A percentile compares a stretch with the other conserved stretches of the same genome.
Evolutionary conservation across 106 monocot species (phyloP).

Genomic region (Dendrobium huoshanense): DNA sequence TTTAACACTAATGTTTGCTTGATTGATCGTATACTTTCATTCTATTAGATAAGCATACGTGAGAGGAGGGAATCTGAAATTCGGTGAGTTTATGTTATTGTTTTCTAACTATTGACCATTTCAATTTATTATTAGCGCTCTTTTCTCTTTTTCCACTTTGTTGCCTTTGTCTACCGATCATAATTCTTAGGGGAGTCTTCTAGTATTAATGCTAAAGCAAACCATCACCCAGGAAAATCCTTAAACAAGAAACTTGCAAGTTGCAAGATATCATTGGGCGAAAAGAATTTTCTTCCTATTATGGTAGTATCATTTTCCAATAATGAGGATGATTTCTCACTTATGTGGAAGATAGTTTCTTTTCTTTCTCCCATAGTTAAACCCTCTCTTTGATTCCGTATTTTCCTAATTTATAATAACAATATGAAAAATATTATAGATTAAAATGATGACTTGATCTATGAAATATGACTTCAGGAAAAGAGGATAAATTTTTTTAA

Average conservation of each 20-base stretch:
- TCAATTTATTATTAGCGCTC: not conserved
- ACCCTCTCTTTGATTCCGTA: not conserved
- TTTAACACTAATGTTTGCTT: not conserved
- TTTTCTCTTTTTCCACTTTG: not conserved
- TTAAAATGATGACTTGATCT: not conserved
- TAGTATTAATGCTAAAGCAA: not conserved
- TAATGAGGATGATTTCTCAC: not conserved
- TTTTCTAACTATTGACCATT: not conserved
- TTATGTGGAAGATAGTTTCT: not conserved
- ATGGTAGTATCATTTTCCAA: not conserved
- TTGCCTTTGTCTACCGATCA: not conserved
- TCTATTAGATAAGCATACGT: slow-evolving; percentile 59
- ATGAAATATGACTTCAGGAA: not conserved
- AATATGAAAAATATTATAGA: not conserved
- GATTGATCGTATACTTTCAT: slow-evolving; percentile 4
- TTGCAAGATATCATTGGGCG: not conserved
- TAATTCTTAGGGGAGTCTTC: not conserved
- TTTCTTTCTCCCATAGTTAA: not conserved
- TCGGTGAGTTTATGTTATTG: slow-evolving; percentile 44
- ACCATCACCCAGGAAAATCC: not conserved
- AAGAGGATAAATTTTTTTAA: not conserved
- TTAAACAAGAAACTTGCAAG: not conserved
- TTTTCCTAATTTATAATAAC: not conserved
- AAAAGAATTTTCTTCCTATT: not conserved
- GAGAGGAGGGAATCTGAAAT: slow-evolving; percentile 96